Percentiles rank a stretch among this genome's conserved stretches.
Conservation (phyloP, 2,329 filamentous ascomycete species). For the Sordariomycetes sp. region DNA sequence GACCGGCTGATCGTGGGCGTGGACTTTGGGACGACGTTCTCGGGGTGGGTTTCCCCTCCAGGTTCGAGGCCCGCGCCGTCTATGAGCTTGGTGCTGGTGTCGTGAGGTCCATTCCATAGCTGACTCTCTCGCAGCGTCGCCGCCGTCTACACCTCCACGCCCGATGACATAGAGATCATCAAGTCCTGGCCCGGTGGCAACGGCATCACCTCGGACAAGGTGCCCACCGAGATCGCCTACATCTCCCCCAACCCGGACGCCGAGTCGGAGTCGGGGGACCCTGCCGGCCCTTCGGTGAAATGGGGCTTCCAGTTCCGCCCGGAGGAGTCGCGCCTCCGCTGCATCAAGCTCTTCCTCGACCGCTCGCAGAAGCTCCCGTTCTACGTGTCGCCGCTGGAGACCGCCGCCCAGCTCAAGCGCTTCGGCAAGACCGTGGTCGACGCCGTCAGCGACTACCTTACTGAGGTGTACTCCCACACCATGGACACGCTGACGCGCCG, state of each 20-base stretch:
- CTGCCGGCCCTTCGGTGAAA: slow-evolving; percentile 35
- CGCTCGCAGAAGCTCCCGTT: slow-evolving; percentile 70
- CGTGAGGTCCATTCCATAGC: neutral
- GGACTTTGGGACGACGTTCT: slow-evolving; percentile 80
- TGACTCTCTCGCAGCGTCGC: slow-evolving; percentile 35
- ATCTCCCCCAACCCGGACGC: slow-evolving; percentile 17
- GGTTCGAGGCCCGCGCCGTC: neutral
- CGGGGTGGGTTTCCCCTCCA: slow-evolving; percentile 43
- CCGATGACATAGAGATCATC: slow-evolving; percentile 74
- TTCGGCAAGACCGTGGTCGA: slow-evolving; percentile 70
- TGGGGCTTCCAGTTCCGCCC: slow-evolving; percentile 81
- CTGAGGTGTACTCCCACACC: slow-evolving; percentile 65
- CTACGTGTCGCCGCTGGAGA: slow-evolving; percentile 69
- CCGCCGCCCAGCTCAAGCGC: slow-evolving; percentile 62
- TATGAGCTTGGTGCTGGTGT: neutral
- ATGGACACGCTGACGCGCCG: slow-evolving; percentile 65
- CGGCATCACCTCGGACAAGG: slow-evolving; percentile 80
- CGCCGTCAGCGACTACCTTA: slow-evolving; percentile 70
- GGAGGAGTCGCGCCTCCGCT: slow-evolving; percentile 64
- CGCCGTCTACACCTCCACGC: slow-evolving; percentile 62
- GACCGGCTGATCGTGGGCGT: slow-evolving; percentile 68
- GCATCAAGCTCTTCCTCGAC: slow-evolving; percentile 78
- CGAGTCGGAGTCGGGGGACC: neutral
- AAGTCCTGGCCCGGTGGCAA: slow-evolving; percentile 79
- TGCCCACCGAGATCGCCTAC: slow-evolving; percentile 68